Base-by-base conservation (phyloP, 1,139 yeast genomes). In the Kurtzmaniella quercitrusa region DNA sequence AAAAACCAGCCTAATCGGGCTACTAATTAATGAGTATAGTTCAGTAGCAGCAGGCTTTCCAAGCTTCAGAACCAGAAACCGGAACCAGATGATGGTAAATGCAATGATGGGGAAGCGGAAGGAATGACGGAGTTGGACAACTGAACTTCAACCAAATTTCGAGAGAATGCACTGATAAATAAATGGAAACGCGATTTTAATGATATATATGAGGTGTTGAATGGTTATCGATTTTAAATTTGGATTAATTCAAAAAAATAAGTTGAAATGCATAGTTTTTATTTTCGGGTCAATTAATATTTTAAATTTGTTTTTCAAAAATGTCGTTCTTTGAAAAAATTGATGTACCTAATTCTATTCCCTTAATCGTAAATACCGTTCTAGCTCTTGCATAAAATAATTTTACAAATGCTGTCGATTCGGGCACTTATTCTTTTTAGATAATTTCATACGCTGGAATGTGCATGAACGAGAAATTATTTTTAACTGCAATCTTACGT, bases 401-500 rank as follows among this genome's bases (percentile, higher is more conserved):
- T 34, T n/a, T 18, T 15, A 19, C 12, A 16, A 33, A 33, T 9
- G n/a, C 30, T 26, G 9, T 20, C 12, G 16, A 17, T 33, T 9
- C 36, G 19, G 9, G 20, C 12, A 15, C 19, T 17, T 17, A 17
- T 3, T 33, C 9, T 33, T 33, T 33, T 17, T 14, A 8, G 15
- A 14, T 8, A 14, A 14, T 32, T 32, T 33, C n/a, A 19, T 16
- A 33, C 36, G 9, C 15, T 17, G 20, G 37, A 34, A 34, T 34
- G 37, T 34, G 37, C 37, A 34, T 34, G 37, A 34, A 20, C 37
- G 37, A 34, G 37, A 34, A 19, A 14, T 34, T 34, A 34, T 34
- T 34, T 19, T 34, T 34, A 19, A 19, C 23, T 20, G 21, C 26
- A 34, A 34, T 12, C n/a, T 15, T 33, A 11, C 7, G 3, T 15